phyloP scores from a whole-genome alignment of 495 filamentous ascomycete genomes.

The Corynascus novoguineensis region DNA sequence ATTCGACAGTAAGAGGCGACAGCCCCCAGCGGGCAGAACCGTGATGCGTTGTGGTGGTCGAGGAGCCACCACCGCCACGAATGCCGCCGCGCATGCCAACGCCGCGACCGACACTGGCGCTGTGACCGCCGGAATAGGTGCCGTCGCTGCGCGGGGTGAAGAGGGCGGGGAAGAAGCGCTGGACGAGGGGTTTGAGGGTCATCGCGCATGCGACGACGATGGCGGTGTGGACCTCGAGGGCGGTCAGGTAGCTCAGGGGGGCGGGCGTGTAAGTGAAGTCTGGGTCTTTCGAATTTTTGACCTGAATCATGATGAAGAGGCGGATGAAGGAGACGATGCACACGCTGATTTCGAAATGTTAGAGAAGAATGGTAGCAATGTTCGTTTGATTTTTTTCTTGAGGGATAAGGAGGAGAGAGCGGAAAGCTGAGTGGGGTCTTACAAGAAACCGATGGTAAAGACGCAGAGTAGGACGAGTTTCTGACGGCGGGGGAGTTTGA shows the following conservation, averaged over 20 bases:
- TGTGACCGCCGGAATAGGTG: background rate
- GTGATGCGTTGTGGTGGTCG: no score
- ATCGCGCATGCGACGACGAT: slow-evolving; percentile 27
- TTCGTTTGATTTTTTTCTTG: background rate
- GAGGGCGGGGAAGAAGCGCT: slow-evolving; percentile 18
- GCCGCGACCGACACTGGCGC: background rate
- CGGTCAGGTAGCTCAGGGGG: slow-evolving; percentile 19
- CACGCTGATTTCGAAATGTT: slow-evolving; percentile 12
- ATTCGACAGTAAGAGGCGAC: no score
- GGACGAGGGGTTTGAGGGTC: slow-evolving; percentile 28
- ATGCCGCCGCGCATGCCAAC: no score
- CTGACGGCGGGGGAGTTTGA: slow-evolving; percentile 34
- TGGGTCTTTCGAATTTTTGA: slow-evolving; percentile 7
- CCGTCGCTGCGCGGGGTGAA: background rate
- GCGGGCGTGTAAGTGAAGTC: slow-evolving; percentile 23
- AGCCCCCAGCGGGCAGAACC: no score
- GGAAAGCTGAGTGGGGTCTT: slow-evolving; percentile 1
- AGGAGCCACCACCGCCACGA: no score
- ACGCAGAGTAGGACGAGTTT: slow-evolving; percentile 34
- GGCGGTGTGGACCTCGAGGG: slow-evolving; percentile 25
- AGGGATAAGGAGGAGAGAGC: background rate
- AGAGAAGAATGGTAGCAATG: background rate
- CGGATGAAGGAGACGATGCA: slow-evolving; percentile 29
- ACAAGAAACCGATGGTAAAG: slow-evolving; percentile 39
- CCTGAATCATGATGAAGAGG: slow-evolving; percentile 18